Evolutionary conservation across 257 asterid species (phyloP), one percentile per base, ranked within the genome.

Genomic region (Penstemon eatonii): DNA sequence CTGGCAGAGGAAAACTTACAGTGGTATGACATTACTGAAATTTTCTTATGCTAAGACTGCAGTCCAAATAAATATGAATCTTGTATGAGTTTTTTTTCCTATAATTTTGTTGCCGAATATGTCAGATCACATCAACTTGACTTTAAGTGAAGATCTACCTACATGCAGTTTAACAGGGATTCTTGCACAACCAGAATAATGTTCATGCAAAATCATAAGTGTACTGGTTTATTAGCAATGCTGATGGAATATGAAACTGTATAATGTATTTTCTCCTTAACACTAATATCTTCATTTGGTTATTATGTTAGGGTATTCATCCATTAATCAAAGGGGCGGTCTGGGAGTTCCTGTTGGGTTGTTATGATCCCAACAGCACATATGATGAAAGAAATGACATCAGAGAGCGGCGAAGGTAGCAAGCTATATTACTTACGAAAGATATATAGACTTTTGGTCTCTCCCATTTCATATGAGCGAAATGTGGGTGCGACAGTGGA

Each of bases 261-360:
- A 46, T 18, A 62, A 38, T 65, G 8, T 25, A 57, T 42, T 25
- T 38, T 66, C 56, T 37, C 15, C 18, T 54, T 63, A 39, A 37
- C 63, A 73, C 69, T 84, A 55, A 76, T 67, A 71, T 63, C 69
- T 63, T 57, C 43, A 55, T 50, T 65, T 68, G 75, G 60, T 60
- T 47, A 71, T 69, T 66, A 40, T 13, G 49, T 66, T 75, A 92
- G 98, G 98, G 97, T 50, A 80, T 92, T 70, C 98, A 92, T 85
- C 98, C 98, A 66, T 82, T 91, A 44, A 82, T 92, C 69, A 92
- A 92, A 80, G 97, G 97, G 69, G 95, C 74, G 15, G 98, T 83
- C 61, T 92, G 98, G 98, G 97, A 92, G 78, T 92, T 92, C 76
- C 79, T 92, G 81, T 77, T 92, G 84, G 98, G 98, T 53, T 88